Evolutionary conservation across 2,329 filamentous ascomycete genomes (phyloP), one percentile per base, ranked within the genome.

Genomic region (Venturia effusa): DNA sequence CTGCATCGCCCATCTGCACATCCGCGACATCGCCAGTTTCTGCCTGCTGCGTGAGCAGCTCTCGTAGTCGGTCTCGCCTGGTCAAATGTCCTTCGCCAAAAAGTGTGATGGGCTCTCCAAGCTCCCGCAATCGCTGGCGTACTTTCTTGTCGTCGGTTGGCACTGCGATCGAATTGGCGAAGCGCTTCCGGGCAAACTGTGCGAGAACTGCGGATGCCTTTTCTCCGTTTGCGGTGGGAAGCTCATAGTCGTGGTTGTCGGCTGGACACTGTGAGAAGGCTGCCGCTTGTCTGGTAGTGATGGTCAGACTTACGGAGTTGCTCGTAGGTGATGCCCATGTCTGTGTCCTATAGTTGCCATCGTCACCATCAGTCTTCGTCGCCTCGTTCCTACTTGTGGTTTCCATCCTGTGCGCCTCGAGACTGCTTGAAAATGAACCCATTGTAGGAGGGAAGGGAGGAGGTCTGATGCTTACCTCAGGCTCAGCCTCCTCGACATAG

Each of bases 81-180:
- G 97, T 93, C 32, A 84, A 87, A 1, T 88, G 87, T 0, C 90
- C 90, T 77, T 99, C 94, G 65, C 92, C 94, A 68, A 99, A 99
- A 0, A 97, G 81, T 0, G 93, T 99, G 64, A 97, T 86, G 13
- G 94, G 94, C 72, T 99, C 89, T n/a, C 90, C 91, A 67, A 96
- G 82, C 70, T 94, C 88, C 68, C 94, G 86, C 65, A 97, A 82
- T 68, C 85, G 86, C 43, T 86, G 81, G 66, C 92, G 89, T 59
- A 99, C 92, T 70, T 89, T 86, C 66, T 84, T 87, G 79, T 99
- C 94, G 74, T 97, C 92, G 63, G 95, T 99, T 0, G 93, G 94
- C 3, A 99, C 94, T 15, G 89, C 88, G 69, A 97, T 90, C 13
- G 89, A 88, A 22, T 92, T 92, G 13, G 92, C 92, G 71, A 91